phyloP scores from a whole-genome alignment of 1,284 basidiomycete species.

The Boletus sp. region DNA sequence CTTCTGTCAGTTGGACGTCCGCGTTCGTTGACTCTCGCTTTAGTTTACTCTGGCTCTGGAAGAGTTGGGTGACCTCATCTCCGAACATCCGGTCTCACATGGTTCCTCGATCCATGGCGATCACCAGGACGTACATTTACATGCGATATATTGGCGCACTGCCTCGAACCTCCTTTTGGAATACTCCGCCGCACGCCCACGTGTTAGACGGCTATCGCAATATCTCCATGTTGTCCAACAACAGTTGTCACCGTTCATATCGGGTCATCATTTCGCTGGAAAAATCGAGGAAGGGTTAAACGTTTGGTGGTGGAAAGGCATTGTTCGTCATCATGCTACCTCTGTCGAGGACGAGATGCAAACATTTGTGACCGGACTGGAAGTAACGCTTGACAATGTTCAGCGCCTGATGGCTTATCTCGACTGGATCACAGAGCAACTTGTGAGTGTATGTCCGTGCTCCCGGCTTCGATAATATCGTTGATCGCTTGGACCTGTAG shows the following conservation, averaged over 20 bases:
- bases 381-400: constrained; percentile 20
- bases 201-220: constrained; percentile 14
- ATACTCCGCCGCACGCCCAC: constrained; percentile 31
- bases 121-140: constrained; percentile 16
- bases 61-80: constrained; percentile 25
- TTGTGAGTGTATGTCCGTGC: constrained; percentile 15
- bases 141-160: constrained; percentile 31
- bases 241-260: constrained; percentile 8
- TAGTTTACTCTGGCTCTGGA: constrained; percentile 31
- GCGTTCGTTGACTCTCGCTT: constrained; percentile 4
- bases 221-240: constrained; percentile 18
- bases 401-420: constrained; percentile 26
- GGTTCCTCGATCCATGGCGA: background rate
- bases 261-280: background rate
- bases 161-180: constrained; percentile 33
- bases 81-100: constrained; percentile 1
- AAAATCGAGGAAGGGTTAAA: background rate
- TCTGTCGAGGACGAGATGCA: constrained; percentile 11
- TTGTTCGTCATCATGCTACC: background rate
- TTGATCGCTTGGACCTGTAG: constrained; percentile 17
- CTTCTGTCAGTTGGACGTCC: background rate
- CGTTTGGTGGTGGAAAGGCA: constrained; percentile 11
- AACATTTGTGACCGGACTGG: constrained; percentile 22
- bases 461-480: background rate
- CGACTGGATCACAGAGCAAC: constrained; percentile 30